Base-by-base conservation (phyloP, 2,329 filamentous ascomycete genomes). In the Pyricularia sp. region DNA sequence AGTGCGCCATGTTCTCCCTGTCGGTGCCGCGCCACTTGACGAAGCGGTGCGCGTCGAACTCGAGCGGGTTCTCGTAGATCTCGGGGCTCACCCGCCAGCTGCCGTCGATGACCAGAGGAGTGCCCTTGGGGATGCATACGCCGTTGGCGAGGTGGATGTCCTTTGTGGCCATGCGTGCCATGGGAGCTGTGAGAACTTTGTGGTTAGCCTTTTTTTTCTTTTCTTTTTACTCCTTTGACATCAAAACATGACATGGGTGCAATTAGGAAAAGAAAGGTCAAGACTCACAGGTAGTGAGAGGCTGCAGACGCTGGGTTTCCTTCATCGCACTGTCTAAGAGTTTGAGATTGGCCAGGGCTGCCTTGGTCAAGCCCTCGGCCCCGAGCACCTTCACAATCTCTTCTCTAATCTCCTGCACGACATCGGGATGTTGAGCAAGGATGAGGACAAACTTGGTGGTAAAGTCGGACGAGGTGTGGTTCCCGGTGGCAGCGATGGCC, bases 351-450 rank as follows among this genome's bases (percentile, higher is more conserved):
- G 72, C 72, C 49, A 73, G 65, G 59, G 71, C 71, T 2, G 67
- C 24, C 49, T 70, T 68, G 31, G 71, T 72, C 62, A 73, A 71
- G 9, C 68, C 74, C 24, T 73, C 71, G 19, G 73, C 72, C 0
- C 69, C 70, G 0, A 81, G 69, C 0, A 76, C 76, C 1, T 73
- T 68, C 2, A 73, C 69, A 7, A 82, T 79, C 68, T 87, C 84
- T 22, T 82, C 75, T 1, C 84, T 78, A 1, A 86, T 71, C 12
- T 79, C 76, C 4, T 80, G 74, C 44, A 82, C 72, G 68, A 81
- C 76, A 31, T 85, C 79, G 0, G 82, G 82, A 67, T 76, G 72
- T 4, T 79, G 16, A 19, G 40, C 40, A 9, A 49, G 19, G 40
- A 49, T 49, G 19, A 49, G 40, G 19, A 49, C 19, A 5, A 49